Percentiles rank a stretch among this genome's conserved stretches.
phyloP scores from a whole-genome alignment of 352 stramenopile species.

The Pythium phragmiticola region DNA sequence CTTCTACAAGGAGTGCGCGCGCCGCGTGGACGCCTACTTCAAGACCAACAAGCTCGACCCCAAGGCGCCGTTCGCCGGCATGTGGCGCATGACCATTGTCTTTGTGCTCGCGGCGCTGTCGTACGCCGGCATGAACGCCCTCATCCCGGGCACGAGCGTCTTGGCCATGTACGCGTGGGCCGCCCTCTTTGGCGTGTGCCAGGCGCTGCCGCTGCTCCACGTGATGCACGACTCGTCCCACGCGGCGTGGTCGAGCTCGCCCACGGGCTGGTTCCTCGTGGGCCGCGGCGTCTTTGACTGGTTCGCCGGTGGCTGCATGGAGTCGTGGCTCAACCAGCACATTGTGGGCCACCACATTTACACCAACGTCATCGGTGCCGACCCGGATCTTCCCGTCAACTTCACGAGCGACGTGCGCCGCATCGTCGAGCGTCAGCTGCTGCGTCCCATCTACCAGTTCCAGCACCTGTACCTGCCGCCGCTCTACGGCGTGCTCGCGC shows the following conservation, averaged over 20 bases:
- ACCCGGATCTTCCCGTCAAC: conserved; percentile 92
- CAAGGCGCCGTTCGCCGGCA: conserved; percentile 68
- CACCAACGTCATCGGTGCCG: conserved; percentile 92
- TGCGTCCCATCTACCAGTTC: conserved; percentile 88
- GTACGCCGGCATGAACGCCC: conserved; percentile 78
- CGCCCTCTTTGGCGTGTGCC: conserved; percentile 85
- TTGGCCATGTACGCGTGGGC: conserved; percentile 66
- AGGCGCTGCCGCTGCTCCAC: conserved; percentile 89
- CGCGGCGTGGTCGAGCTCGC: conserved; percentile 83
- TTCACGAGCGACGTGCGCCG: conserved; percentile 84
- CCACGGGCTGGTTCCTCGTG: conserved; percentile 67
- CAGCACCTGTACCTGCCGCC: conserved; percentile 93
- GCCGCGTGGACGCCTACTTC: conserved; percentile 88
- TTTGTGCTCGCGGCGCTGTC: conserved; percentile 56
- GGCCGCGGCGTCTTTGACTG: conserved; percentile 88
- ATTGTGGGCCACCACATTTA: conserved; percentile 95
- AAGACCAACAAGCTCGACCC: conserved; percentile 88
- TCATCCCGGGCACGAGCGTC: conserved; percentile 35
- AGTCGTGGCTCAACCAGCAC: conserved; percentile 95
- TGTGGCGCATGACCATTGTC: conserved; percentile 89
- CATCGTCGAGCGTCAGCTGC: conserved; percentile 86
- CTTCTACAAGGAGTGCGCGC: conserved; percentile 89
- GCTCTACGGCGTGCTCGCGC: conserved; percentile 92
- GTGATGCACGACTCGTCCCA: conserved; percentile 94
- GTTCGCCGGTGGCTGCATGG: conserved; percentile 90